These are phyloP conservation scores for Erysimum pusillum DNA, from an alignment of 441 rosid genomes.

Conservation along the genomic window DNA sequence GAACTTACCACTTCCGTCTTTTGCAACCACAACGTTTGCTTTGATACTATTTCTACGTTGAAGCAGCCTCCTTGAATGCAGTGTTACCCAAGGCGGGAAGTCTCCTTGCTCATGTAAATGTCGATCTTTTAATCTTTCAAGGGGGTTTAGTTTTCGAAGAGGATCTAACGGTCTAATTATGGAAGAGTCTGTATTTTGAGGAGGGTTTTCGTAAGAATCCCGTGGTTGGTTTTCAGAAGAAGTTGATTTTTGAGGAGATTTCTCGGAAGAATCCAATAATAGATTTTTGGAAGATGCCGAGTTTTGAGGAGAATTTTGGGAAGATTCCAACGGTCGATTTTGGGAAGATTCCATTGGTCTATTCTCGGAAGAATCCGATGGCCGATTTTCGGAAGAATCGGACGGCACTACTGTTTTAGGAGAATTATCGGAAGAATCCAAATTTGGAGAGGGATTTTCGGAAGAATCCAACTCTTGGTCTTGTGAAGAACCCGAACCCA, in stretches of 20 bases:
- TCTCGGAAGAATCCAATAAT: not conserved
- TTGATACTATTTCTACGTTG: constrained; percentile 31
- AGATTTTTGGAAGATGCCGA: not conserved
- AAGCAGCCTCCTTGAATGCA: constrained; percentile 46
- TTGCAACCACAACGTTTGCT: constrained; percentile 67
- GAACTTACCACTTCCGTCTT: constrained; percentile 72
- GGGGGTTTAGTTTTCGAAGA: constrained; percentile 4
- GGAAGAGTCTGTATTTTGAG: not conserved
- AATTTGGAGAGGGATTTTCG: not conserved
- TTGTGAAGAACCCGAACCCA: constrained; percentile 19
- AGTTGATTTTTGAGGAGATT: not conserved
- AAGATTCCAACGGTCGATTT: not conserved
- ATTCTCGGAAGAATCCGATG: not conserved
- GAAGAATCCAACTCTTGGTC: constrained; percentile 5
- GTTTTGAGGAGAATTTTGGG: not conserved
- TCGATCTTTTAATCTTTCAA: constrained; percentile 34
- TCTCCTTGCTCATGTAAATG: constrained; percentile 18
- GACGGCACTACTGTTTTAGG: not conserved
- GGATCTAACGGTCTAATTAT: not conserved
- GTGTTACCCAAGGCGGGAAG: constrained; percentile 34
- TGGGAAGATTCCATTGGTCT: not conserved
- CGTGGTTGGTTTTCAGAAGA: not conserved
- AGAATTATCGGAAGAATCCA: not conserved
- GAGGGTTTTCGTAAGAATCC: not conserved
- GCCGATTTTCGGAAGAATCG: not conserved